Percentiles rank a stretch among this genome's conserved stretches.
Conservation (phyloP, 108 stramenopile genomes). For the Skeletonema potamos region DNA sequence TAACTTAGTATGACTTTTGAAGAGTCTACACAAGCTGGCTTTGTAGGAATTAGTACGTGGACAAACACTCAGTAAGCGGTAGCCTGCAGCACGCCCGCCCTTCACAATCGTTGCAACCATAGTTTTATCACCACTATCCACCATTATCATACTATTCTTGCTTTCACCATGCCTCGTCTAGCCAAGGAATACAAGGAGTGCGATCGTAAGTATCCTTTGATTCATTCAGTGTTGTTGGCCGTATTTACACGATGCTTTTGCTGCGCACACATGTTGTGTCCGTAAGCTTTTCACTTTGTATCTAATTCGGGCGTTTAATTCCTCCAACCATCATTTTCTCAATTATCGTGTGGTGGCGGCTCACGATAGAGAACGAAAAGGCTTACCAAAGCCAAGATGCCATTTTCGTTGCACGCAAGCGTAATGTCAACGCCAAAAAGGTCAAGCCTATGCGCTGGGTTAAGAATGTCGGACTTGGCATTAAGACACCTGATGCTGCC, state of each 20-base stretch:
- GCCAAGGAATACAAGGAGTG: constrained; percentile 85
- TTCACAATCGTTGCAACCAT: not conserved
- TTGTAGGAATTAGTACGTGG: not conserved
- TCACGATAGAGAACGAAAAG: constrained; percentile 91
- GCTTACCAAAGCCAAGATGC: constrained; percentile 99
- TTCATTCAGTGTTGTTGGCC: not conserved
- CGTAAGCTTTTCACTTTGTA: not conserved
- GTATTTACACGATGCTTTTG: not conserved
- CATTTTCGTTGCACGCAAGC: constrained; percentile 97
- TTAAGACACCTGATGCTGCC: constrained; percentile 98
- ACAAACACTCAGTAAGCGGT: not conserved
- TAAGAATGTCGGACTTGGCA: constrained; percentile 96
- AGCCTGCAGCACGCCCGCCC: not conserved
- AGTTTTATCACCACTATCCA: not conserved
- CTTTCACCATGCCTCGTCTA: constrained; percentile 70
- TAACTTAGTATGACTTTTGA: not conserved
- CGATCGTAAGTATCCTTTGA: constrained; percentile 57
- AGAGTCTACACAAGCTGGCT: not conserved
- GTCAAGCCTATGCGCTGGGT: constrained; percentile 95
- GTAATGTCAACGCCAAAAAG: constrained; percentile 66
- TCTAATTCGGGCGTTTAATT: too few relatives aligned
- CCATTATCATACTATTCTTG: not conserved
- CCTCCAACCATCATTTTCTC: constrained; percentile 10
- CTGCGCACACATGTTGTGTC: not conserved
- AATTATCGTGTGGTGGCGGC: constrained; percentile 53